Evolutionary conservation across 2,329 filamentous ascomycete species (phyloP), one percentile per base, ranked within the genome.

Genomic region (Microsporum audouinii): DNA sequence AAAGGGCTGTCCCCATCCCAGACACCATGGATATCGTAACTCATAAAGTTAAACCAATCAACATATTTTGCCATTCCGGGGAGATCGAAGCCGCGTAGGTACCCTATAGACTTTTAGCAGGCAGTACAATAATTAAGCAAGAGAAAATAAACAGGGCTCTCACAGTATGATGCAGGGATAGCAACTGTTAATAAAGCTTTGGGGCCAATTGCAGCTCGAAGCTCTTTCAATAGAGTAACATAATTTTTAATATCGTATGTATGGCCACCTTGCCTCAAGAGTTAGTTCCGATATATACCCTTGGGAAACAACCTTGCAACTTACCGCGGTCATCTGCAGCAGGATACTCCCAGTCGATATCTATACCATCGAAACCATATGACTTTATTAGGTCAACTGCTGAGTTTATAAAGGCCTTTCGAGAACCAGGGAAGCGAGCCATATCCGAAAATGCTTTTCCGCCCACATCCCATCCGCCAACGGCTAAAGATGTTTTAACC

Each of bases 11-110:
- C 53, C 8, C 45, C 33, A 49, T 72, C 70, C 69, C 70, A 72
- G 6, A 63, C 62, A 2, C 69, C 69, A 56, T 68, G 69, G 4
- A 69, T 57, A 61, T 71, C 70, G 43, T 71, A 71, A 7, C 65
- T 64, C 69, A 71, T 71, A 23, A 67, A 14, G 45, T 71, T 71
- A 60, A 70, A 67, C 41, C 58, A 71, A 53, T 69, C 66, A 0
- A 70, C 38, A 34, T 58, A 12, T 1, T 57, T 43, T 34, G 61
- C 61, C 2, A 68, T 36, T 0, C 33, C 41, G 0, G 47, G 31
- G 45, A 71, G 57, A 57, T 72, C 65, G 60, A 71, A 73, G 17
- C 65, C 41, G 34, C 64, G 66, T 8, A 71, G 57, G 41, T 70
- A 70, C 66, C 17, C 17, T 23, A 23, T 23, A 23, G 17, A 1